These are phyloP conservation scores for Rehmannia glutinosa DNA, from an alignment of 257 asterid genomes.

Conservation along the genomic window DNA sequence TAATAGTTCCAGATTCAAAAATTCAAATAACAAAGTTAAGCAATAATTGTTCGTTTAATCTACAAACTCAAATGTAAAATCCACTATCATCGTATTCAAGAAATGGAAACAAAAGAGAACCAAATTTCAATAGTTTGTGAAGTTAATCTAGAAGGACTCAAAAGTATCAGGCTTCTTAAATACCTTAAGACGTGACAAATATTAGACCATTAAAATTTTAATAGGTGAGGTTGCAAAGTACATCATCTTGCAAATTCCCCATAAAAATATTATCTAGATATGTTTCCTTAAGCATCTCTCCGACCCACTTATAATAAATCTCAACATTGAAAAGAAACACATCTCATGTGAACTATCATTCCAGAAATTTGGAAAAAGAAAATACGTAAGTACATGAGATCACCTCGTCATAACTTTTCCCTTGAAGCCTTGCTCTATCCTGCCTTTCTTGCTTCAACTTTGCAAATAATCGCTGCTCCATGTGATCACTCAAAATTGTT, in stretches of 20 bases:
- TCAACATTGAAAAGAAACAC: neutral
- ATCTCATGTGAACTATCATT: constrained; percentile 6
- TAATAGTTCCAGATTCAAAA: neutral
- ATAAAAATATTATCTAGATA: neutral
- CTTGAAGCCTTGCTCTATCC: constrained; percentile 80
- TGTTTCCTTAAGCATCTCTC: neutral
- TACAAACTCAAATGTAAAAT: neutral
- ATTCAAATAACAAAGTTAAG: neutral
- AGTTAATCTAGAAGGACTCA: neutral
- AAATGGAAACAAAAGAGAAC: neutral
- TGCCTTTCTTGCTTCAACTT: constrained; percentile 81
- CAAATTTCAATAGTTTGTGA: neutral
- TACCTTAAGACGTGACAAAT: neutral
- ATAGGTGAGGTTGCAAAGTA: neutral
- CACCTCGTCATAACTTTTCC: constrained; percentile 90
- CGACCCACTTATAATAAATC: constrained; percentile 1
- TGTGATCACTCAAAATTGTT: constrained; percentile 87
- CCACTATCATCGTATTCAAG: neutral
- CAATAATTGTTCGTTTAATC: neutral
- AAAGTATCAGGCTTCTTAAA: neutral
- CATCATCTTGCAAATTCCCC: neutral
- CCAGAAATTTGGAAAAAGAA: constrained; percentile 17
- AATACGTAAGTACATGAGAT: constrained; percentile 20
- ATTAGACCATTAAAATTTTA: neutral
- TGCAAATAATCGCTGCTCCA: constrained; percentile 73